Evolutionary conservation across 1,284 basidiomycete species (phyloP), one percentile per base, ranked within the genome.

Genomic region (Xanthoconium separans): DNA sequence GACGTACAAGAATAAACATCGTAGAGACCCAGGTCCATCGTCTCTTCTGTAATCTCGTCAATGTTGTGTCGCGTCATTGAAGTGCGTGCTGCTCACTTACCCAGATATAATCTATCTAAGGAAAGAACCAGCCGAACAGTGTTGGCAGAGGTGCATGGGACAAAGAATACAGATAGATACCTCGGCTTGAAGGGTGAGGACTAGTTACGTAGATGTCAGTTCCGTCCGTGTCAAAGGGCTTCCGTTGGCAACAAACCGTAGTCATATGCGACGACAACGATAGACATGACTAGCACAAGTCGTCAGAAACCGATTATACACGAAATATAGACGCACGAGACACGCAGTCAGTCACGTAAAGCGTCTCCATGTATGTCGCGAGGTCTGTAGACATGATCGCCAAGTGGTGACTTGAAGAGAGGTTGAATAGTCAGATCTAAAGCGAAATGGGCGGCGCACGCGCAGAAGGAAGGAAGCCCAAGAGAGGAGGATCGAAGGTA

Each of bases 1-100:
- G 9, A 51, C 42, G 10, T 29, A 58, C 58, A 1, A 58, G 7
- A 31, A 59, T 13, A 24, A 51, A 58, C 6, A 36, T 10, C 1
- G 27, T 40, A 6, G 58, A 58, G 6, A 58, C 36, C 49, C 43
- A 50, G 1, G 58, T 51, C 58, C 58, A 59, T 15, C 16, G 22
- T 44, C 44, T 59, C 4, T 44, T 46, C 53, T 58, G 29, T 37
- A 18, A n/a, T 7, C 2, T 15, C 4, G 31, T 56, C 16, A 44
- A 30, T 30, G 8, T 16, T 11, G 7, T 11, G n/a, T 39, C 7
- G 7, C 3, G 0, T 9, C 16, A 0, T 24, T 10, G 16, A 33
- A 44, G n/a, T n/a, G n/a, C n/a, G 4, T 27, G 27, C 16, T 10
- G 8, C 6, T 1, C 7, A 2, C 57, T 24, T 20, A 51, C 57